Evolutionary conservation across 768 basidiomycete species (phyloP).

Genomic region (Candolleomyces eurysporus): DNA sequence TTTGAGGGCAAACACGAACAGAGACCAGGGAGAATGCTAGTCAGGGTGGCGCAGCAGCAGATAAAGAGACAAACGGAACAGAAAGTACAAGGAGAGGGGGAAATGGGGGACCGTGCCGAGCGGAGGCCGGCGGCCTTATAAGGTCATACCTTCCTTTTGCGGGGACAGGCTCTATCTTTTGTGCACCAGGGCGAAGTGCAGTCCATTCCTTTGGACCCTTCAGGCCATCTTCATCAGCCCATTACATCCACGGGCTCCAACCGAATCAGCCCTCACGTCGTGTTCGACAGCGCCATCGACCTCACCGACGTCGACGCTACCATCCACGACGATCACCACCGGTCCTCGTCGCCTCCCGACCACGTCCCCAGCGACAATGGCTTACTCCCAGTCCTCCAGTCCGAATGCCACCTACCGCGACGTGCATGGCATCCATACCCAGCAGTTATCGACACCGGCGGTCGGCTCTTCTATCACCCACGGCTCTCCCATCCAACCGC

Average conservation of each 20-base stretch:
- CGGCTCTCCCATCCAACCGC: constrained; percentile 26
- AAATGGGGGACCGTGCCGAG: neutral
- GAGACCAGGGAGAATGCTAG: neutral
- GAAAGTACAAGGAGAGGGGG: neutral
- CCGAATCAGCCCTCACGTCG: neutral
- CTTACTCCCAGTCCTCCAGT: constrained; percentile 8
- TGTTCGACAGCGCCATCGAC: constrained; percentile 4
- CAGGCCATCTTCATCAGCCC: constrained; percentile 4
- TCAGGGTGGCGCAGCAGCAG: neutral
- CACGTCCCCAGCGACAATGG: constrained; percentile 6
- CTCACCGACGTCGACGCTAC: neutral
- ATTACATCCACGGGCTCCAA: neutral
- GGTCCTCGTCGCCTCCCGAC: constrained; percentile 4
- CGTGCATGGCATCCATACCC: constrained; percentile 6
- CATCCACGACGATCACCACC: constrained; percentile 6
- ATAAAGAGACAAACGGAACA: neutral
- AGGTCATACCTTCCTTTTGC: constrained; percentile 7
- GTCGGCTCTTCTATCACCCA: constrained; percentile 15
- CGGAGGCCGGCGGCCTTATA: constrained; percentile 4
- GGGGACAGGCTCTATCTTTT: constrained; percentile 9
- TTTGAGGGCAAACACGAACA: no score
- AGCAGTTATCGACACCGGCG: constrained; percentile 5
- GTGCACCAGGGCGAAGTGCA: constrained; percentile 3
- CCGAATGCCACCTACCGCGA: constrained; percentile 10
- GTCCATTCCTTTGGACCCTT: constrained; percentile 8